Percentiles rank a stretch among this genome's conserved stretches.
phyloP scores from a whole-genome alignment of 306 rosid genomes.

The Crataegus laevigata region DNA sequence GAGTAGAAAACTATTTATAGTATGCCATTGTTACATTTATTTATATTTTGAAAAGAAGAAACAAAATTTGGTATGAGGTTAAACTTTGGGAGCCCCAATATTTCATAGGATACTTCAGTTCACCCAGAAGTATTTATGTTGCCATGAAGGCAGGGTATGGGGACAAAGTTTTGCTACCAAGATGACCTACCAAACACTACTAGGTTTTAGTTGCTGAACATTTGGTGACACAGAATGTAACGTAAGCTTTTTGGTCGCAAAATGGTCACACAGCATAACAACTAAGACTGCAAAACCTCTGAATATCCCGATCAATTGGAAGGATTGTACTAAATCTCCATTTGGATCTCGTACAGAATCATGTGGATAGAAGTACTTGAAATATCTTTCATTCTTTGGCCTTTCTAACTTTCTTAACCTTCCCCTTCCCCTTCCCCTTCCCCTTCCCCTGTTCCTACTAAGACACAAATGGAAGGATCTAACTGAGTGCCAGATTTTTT shows the following conservation, averaged over 20 bases:
- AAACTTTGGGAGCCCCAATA: background rate
- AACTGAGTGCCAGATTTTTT: background rate
- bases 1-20: background rate
- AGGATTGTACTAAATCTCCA: background rate
- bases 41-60: background rate
- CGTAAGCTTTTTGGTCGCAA: background rate
- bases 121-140: background rate
- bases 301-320: background rate
- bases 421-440: no score
- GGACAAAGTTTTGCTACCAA: background rate
- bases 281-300: background rate
- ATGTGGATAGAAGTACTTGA: background rate
- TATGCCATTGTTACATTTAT: background rate
- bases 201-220: background rate
- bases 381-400: background rate
- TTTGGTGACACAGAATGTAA: background rate
- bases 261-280: background rate
- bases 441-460: background rate
- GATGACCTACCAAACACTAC: background rate
- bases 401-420: background rate
- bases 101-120: background rate
- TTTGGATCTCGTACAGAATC: background rate
- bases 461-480: background rate
- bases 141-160: background rate
- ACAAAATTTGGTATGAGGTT: background rate